Conservation (phyloP, 768 basidiomycete species). For the Phaeotremella skinneri region DNA sequence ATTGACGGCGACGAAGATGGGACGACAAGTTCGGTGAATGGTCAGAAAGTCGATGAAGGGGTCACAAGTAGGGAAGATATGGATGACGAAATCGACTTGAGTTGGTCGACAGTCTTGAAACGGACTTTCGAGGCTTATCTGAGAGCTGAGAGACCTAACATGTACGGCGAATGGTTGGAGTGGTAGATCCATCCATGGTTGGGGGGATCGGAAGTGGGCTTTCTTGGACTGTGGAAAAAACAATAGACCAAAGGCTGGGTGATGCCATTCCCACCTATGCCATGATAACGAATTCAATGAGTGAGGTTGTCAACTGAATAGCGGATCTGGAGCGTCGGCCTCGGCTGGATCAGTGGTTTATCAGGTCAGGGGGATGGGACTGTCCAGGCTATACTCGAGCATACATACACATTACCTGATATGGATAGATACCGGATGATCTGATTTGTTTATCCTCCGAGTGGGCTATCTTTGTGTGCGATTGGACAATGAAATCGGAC, state of each 20-base stretch:
- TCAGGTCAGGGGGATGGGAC: background rate
- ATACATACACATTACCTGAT: background rate
- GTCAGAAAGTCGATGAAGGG: conserved; percentile 5
- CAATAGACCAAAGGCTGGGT: background rate
- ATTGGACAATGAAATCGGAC: no score
- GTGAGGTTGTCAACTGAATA: no score
- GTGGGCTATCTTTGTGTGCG: no score
- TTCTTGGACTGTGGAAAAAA: background rate
- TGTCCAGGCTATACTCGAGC: background rate
- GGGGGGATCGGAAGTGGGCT: background rate
- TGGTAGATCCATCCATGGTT: conserved; percentile 52
- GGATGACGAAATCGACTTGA: conserved; percentile 50
- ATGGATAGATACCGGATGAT: no score
- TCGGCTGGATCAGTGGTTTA: no score
- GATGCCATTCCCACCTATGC: no score
- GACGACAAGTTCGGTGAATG: conserved; percentile 15
- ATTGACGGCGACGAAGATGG: conserved; percentile 5
- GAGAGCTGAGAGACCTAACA: conserved; percentile 85
- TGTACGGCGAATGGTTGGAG: conserved; percentile 80
- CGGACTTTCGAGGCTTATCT: conserved; percentile 91
- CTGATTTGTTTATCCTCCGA: no score
- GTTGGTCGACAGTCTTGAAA: conserved; percentile 90
- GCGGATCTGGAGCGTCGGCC: no score
- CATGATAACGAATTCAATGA: no score
- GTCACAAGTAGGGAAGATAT: conserved; percentile 27